phyloP scores from a whole-genome alignment of 2,329 filamentous ascomycete genomes.

The Fusarium chuoi region DNA sequence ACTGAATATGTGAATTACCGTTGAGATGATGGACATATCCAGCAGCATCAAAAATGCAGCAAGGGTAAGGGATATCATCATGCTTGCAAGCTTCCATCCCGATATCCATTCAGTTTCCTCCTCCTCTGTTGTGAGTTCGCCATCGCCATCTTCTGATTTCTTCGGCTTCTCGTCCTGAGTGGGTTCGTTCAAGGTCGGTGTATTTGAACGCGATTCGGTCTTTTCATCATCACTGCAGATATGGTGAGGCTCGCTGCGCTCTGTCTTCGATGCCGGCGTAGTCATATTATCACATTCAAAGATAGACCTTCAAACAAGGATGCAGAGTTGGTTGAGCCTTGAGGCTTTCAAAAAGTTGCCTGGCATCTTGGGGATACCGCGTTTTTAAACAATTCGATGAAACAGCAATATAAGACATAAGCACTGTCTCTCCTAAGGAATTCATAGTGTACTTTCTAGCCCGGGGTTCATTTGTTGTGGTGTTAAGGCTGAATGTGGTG shows the following conservation, averaged over 20 bases:
- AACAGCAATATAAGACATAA: neutral
- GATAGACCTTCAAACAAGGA: neutral
- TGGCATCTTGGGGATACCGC: slow-evolving; percentile 6
- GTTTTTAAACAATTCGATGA: slow-evolving; percentile 15
- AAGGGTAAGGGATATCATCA: slow-evolving; percentile 53
- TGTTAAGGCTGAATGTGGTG: slow-evolving; percentile 19
- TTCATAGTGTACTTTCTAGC: slow-evolving; percentile 8
- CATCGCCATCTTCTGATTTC: slow-evolving; percentile 12
- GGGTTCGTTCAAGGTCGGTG: slow-evolving; percentile 35
- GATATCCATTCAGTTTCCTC: slow-evolving; percentile 31
- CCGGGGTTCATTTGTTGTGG: slow-evolving; percentile 2
- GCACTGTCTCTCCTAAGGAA: slow-evolving; percentile 2
- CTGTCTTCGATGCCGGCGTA: neutral
- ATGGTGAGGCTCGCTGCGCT: neutral
- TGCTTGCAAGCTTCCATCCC: slow-evolving; percentile 48
- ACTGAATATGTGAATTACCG: slow-evolving; percentile 48
- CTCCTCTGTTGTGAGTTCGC: slow-evolving; percentile 9
- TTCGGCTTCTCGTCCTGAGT: slow-evolving; percentile 2
- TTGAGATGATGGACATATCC: slow-evolving; percentile 64
- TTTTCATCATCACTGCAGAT: slow-evolving; percentile 9
- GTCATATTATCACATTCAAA: slow-evolving; percentile 4
- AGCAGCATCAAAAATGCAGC: slow-evolving; percentile 60
- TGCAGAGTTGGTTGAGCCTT: neutral
- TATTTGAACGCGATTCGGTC: slow-evolving; percentile 10
- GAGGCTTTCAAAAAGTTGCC: neutral